Evolutionary conservation across 768 basidiomycete genomes (phyloP), one percentile per base, ranked within the genome.

Genomic region (Agrocybe pediades): DNA sequence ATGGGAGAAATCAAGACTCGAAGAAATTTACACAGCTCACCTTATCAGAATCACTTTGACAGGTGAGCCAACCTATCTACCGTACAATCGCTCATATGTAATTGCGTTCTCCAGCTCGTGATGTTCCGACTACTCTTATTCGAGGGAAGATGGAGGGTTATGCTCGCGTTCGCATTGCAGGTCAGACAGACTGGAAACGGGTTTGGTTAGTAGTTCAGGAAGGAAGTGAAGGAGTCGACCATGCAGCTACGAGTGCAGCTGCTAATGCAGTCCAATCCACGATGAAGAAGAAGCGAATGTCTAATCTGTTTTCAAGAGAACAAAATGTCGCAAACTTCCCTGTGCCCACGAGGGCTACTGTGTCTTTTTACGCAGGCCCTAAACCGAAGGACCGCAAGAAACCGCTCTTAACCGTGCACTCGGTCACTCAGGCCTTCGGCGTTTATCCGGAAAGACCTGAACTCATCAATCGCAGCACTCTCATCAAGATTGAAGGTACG

Each of bases 21-120:
- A 97, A 70, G 96, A 99, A 74, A 94, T 99, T 55, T 98, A 98
- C 68, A 98, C 97, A 0, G 95, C 94, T 5, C 92, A 98, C 73
- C 73, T 98, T 41, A 81, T 98, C 57, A 81, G 92, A 48, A 91
- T 88, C 63, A 89, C 81, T n/a, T 68, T 90, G 15, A 69, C 67
- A 55, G 69, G 74, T 74, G 55, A 58, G 69, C 59, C 6, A 41
- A n/a, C 27, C 27, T 11, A 41, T 58, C 17, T 62, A n/a, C 23
- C 15, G 39, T 21, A 29, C 39, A 42, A 23, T 42, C 24, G 30
- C 41, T 27, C 23, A 36, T 41, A 46, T 47, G 53, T 58, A n/a
- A 33, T 53, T 41, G 17, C n/a, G 13, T 29, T 43, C 26, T 49
- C 6, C 54, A 82, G 81, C 73, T 41, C 75, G 75, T 41, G 74